Evolutionary conservation across 257 asterid species (phyloP), one percentile per base, ranked within the genome.

Genomic region (Przewalskia tangutica): DNA sequence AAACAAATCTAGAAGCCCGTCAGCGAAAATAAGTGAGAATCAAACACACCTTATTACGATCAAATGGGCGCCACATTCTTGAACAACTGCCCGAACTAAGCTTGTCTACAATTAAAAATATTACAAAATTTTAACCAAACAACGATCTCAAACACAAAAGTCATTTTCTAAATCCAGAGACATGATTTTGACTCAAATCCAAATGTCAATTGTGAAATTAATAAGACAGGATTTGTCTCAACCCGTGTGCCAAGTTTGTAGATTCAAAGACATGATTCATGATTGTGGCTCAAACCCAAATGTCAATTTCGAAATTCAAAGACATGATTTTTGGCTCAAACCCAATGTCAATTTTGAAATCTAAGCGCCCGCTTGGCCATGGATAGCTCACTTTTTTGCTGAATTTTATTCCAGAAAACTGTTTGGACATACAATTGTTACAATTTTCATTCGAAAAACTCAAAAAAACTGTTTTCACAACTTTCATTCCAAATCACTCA

Each of bases 51-150:
- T 95, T 66, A 95, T 89, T 58, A 87, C 92, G 54, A 84, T 89
- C 86, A 95, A 90, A 89, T 94, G 90, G 3, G 98, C 97, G 79
- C 85, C 91, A 84, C 93, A 91, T 88, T 95, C 98, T n/a, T 90
- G 95, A 89, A 92, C 98, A 67, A 92, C 95, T 16, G 99, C 99
- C 27, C 99, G 91, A 87, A 95, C 98, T 95, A 94, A 91, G 92
- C 99, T 94, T 82, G 99, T 95, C 99, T 95, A 80, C 82, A 84
- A 77, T 83, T 48, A 5, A 77, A 44, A 80, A 13, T 75, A 77
- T n/a, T 77, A 16, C 42, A 53, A 16, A 79, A 85, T n/a, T 8
- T 55, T 55, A 66, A 79, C 46, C 40, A 71, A 71, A 71, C 40
- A 71, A 6, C 40, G 1, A 71, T 71, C 12, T 71, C 0, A 2